Evolutionary conservation across 768 basidiomycete species (phyloP).

Genomic region (Nevesoporus exiguus): DNA sequence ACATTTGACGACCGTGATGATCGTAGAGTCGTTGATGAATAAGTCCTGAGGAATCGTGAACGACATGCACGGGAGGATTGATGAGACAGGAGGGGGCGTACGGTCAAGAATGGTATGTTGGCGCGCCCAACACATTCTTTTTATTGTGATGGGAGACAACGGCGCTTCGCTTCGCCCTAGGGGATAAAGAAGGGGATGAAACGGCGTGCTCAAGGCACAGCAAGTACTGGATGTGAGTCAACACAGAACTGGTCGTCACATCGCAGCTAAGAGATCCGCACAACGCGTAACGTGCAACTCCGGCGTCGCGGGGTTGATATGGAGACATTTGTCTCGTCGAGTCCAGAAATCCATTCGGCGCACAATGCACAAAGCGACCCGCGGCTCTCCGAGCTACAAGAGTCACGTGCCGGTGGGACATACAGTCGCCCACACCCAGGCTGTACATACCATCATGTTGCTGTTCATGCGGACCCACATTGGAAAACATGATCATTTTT

Average conservation of each 20-base stretch:
- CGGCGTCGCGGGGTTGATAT: slow-evolving; percentile 9
- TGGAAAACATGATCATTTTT: slow-evolving; percentile 65
- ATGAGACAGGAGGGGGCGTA: slow-evolving; percentile 2
- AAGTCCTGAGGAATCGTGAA: slow-evolving; percentile 34
- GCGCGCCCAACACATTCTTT: not conserved
- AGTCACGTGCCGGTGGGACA: slow-evolving; percentile 12
- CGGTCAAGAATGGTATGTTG: not conserved
- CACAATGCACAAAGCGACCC: not conserved
- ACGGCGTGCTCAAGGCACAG: slow-evolving; percentile 6
- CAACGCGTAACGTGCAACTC: not conserved
- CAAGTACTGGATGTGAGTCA: slow-evolving; percentile 9
- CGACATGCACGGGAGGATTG: slow-evolving; percentile 7
- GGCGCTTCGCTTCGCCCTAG: not conserved
- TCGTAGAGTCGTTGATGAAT: slow-evolving; percentile 24
- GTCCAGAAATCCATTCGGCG: not conserved
- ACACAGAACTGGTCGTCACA: not conserved
- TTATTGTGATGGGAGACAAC: not conserved
- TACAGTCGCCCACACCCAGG: not conserved
- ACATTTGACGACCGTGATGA: slow-evolving; percentile 29
- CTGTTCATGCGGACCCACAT: no score
- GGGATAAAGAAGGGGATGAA: not conserved
- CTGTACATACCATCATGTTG: no score
- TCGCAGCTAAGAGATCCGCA: not conserved
- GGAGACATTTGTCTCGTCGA: not conserved
- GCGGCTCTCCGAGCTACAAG: not conserved